Conservation (phyloP, 2,329 filamentous ascomycete species). For the Diaporthe destruens region DNA sequence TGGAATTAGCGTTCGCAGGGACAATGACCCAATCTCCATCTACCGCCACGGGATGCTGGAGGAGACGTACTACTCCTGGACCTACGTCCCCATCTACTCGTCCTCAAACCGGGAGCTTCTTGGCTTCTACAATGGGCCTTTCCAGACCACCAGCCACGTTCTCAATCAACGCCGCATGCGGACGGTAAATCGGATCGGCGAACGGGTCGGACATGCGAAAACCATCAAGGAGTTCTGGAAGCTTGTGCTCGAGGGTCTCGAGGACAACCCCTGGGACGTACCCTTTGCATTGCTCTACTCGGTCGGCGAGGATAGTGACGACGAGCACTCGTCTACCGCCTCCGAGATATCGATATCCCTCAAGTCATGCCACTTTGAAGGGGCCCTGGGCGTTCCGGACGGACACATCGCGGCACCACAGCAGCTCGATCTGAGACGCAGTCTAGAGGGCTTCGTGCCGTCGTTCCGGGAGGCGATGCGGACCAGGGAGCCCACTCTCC, state of each 20-base stretch:
- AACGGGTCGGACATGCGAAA: constrained; percentile 49
- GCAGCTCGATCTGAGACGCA: constrained; percentile 53
- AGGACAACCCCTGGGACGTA: constrained; percentile 53
- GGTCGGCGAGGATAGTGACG: constrained; percentile 54
- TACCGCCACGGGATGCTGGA: constrained; percentile 53
- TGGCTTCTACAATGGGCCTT: constrained; percentile 56
- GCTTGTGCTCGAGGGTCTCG: constrained; percentile 49
- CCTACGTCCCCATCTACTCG: constrained; percentile 54
- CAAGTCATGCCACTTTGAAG: constrained; percentile 53
- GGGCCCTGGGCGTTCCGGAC: constrained; percentile 51
- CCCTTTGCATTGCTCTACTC: constrained; percentile 58
- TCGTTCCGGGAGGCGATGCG: constrained; percentile 55
- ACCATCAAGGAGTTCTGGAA: constrained; percentile 53
- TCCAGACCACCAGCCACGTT: constrained; percentile 53
- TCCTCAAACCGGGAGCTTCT: constrained; percentile 50
- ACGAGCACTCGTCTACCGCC: constrained; percentile 50
- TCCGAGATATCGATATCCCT: constrained; percentile 53
- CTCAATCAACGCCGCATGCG: constrained; percentile 51
- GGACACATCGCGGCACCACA: constrained; percentile 50
- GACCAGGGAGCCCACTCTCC: constrained; percentile 50
- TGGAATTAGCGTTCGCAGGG: constrained; percentile 50
- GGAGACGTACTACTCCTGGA: constrained; percentile 56
- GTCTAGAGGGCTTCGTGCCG: constrained; percentile 52
- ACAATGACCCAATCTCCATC: constrained; percentile 51
- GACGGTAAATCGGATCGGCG: constrained; percentile 52